phyloP scores from a whole-genome alignment of 139 green algal species.

The Chlamydomonas incerta region DNA sequence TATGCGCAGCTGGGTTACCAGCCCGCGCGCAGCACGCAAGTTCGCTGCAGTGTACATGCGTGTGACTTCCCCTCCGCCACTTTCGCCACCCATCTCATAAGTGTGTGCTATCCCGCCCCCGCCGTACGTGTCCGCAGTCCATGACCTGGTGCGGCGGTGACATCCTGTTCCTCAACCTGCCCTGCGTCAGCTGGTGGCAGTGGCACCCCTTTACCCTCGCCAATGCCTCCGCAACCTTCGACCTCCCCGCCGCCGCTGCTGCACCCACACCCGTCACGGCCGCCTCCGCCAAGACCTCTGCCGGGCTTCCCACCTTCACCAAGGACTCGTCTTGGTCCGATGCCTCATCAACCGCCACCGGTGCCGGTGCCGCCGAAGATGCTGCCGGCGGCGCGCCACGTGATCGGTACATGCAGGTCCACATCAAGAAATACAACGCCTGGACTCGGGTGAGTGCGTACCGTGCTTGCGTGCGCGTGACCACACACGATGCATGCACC shows the following conservation, averaged over 20 bases:
- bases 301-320: background rate
- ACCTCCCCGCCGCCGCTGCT: background rate
- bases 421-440: conserved; percentile 23
- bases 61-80: background rate
- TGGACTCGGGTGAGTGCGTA: conserved; percentile 23
- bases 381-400: no score
- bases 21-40: no score
- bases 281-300: no score
- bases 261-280: no score
- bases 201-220: conserved; percentile 43
- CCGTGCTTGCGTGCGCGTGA: no score
- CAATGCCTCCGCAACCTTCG: background rate
- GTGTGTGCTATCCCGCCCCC: no score
- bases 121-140: conserved; percentile 7
- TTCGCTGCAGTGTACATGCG: no score
- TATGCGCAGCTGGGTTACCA: no score
- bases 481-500: no score
- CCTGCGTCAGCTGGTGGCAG: conserved; percentile 34
- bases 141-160: background rate
- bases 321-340: background rate
- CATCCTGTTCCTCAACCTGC: conserved; percentile 29
- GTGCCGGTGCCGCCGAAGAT: no score
- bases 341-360: no score
- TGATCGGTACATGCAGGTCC: background rate
- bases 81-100: no score